phyloP scores from a whole-genome alignment of 345 rosid genomes.

The Acer yangbiense region DNA sequence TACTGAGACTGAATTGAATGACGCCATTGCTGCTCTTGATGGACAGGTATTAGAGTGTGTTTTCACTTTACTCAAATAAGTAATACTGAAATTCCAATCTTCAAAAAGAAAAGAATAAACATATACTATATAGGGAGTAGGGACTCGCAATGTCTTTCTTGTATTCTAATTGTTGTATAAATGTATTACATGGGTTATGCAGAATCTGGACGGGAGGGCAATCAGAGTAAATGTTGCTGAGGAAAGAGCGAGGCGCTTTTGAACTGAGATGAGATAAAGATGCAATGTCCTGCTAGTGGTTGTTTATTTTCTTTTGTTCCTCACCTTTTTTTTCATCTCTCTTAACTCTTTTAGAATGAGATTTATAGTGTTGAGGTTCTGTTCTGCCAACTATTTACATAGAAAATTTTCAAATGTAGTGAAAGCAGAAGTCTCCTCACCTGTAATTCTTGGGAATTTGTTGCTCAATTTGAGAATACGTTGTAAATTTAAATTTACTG shows the following conservation, averaged over 20 bases:
- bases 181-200: conserved; percentile 18
- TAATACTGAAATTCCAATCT: background rate
- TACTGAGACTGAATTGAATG: conserved; percentile 69
- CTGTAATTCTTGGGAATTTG: background rate
- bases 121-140: background rate
- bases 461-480: background rate
- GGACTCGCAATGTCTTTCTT: background rate
- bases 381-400: conserved; percentile 20
- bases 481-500: background rate
- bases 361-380: conserved; percentile 22
- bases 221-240: conserved; percentile 88
- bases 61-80: background rate
- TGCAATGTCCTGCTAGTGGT: conserved; percentile 13
- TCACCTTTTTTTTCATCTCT: background rate
- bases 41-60: conserved; percentile 62
- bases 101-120: background rate
- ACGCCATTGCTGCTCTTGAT: conserved; percentile 90
- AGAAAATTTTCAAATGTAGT: conserved; percentile 14
- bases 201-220: conserved; percentile 90
- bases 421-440: conserved; percentile 4
- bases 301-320: background rate
- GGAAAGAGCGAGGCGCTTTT: conserved; percentile 78
- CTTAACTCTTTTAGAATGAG: conserved; percentile 2
- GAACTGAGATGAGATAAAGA: conserved; percentile 22
- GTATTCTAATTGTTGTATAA: conserved; percentile 10